A percentile compares a stretch with the other conserved stretches of the same genome.
Conservation (phyloP, 306 rosid species). For the Cucumis cinereus region DNA sequence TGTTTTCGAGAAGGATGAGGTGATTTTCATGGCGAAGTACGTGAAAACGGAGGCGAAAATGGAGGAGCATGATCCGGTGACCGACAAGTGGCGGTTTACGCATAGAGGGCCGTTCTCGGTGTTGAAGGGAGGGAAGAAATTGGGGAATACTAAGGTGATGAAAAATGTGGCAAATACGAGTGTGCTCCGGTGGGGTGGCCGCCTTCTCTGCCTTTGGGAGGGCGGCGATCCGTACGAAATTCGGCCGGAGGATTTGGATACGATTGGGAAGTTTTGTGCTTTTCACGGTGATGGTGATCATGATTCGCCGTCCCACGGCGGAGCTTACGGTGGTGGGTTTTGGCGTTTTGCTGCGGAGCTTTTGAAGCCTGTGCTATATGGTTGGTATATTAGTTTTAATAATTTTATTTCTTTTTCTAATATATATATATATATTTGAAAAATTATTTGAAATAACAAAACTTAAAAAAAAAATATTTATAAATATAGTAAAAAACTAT, state of each 20-base stretch:
- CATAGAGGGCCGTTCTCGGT: slow-evolving; percentile 89
- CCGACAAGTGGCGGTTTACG: slow-evolving; percentile 55
- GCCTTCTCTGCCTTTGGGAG: slow-evolving; percentile 79
- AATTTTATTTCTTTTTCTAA: no score
- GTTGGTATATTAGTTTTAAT: slow-evolving; percentile 16
- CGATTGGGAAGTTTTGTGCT: slow-evolving; percentile 30
- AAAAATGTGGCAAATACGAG: slow-evolving; percentile 95
- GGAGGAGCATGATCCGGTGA: slow-evolving; percentile 56
- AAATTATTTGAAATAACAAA: no score
- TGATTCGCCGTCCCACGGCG: slow-evolving; percentile 10
- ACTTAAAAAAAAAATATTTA: no score
- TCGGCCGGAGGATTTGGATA: slow-evolving; percentile 43
- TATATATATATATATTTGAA: no score
- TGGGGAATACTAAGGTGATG: slow-evolving; percentile 95
- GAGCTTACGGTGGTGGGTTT: slow-evolving; percentile 10
- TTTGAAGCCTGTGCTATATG: slow-evolving; percentile 67
- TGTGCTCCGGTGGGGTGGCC: slow-evolving; percentile 62
- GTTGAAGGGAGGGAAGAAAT: slow-evolving; percentile 59
- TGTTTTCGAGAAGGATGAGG: slow-evolving; percentile 32
- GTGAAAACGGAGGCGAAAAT: slow-evolving; percentile 65
- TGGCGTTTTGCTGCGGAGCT: slow-evolving; percentile 55
- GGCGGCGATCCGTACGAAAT: slow-evolving; percentile 93
- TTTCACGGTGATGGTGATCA: slow-evolving; percentile 17
- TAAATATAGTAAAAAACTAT: no score
- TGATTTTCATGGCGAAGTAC: slow-evolving; percentile 72